phyloP scores from a whole-genome alignment of 2,329 filamentous ascomycete species.

The Colletotrichum cereale region DNA sequence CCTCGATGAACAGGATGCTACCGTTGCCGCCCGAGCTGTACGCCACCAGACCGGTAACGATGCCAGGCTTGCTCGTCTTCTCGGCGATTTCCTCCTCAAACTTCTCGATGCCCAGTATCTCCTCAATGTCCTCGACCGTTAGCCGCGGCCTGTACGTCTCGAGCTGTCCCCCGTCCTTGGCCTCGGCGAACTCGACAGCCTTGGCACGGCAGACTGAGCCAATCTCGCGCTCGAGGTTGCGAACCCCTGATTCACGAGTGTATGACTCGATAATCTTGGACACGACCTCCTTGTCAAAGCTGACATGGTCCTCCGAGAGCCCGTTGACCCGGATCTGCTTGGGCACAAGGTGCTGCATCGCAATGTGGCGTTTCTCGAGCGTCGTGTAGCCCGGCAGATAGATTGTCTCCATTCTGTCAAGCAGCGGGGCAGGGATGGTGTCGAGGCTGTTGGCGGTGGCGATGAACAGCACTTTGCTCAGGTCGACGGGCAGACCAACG shows the following conservation, averaged over 20 bases:
- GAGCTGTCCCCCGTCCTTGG: conserved; percentile 78
- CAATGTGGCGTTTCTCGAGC: conserved; percentile 96
- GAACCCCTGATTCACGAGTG: conserved; percentile 95
- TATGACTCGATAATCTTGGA: conserved; percentile 97
- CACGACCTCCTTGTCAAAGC: conserved; percentile 84
- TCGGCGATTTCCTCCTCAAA: conserved; percentile 97
- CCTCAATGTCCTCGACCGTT: conserved; percentile 84
- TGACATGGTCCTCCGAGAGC: conserved; percentile 79
- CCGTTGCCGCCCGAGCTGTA: conserved; percentile 94
- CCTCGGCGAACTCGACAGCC: conserved; percentile 94
- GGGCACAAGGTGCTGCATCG: conserved; percentile 90
- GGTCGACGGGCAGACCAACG: conserved; percentile 92
- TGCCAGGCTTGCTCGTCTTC: conserved; percentile 83
- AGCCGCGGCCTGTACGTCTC: conserved; percentile 81
- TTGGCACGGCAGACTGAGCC: conserved; percentile 94
- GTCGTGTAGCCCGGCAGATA: conserved; percentile 95
- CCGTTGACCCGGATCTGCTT: conserved; percentile 96
- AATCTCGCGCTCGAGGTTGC: conserved; percentile 95
- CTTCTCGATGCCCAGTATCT: conserved; percentile 91
- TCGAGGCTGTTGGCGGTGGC: conserved; percentile 96
- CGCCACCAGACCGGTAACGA: conserved; percentile 95
- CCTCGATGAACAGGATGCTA: conserved; percentile 97
- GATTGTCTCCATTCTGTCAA: conserved; percentile 98
- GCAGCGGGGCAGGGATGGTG: conserved; percentile 91
- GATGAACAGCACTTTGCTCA: conserved; percentile 97